phyloP scores from a whole-genome alignment of 768 basidiomycete genomes.

The Pleurotus pulmonarius region DNA sequence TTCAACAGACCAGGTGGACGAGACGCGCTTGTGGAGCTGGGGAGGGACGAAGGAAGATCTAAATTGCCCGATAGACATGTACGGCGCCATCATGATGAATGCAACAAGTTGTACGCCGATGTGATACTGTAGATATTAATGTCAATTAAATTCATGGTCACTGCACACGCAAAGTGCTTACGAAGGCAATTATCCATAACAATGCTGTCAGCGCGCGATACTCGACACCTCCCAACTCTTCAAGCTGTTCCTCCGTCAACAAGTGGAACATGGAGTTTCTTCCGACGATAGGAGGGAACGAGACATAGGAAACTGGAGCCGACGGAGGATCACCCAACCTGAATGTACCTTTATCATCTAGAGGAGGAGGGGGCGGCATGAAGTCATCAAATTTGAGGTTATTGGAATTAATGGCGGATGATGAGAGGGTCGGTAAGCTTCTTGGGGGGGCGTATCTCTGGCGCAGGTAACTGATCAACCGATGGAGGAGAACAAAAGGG shows the following conservation, averaged over 20 bases:
- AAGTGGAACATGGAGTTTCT: constrained; percentile 71
- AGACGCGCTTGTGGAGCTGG: constrained; percentile 48
- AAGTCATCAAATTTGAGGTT: neutral
- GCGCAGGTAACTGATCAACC: neutral
- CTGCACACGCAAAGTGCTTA: constrained; percentile 23
- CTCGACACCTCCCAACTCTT: constrained; percentile 95
- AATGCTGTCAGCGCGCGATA: constrained; percentile 81
- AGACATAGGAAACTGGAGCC: constrained; percentile 71
- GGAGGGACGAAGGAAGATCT: constrained; percentile 55
- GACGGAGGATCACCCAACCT: constrained; percentile 14
- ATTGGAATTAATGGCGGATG: neutral
- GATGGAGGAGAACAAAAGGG: neutral
- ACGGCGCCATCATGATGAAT: constrained; percentile 80
- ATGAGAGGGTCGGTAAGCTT: neutral
- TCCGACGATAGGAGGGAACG: constrained; percentile 80
- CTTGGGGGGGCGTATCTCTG: neutral
- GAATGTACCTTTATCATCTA: neutral
- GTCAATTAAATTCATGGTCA: neutral
- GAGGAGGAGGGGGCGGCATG: neutral
- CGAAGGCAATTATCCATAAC: constrained; percentile 74
- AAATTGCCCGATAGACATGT: constrained; percentile 65
- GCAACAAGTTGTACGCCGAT: constrained; percentile 64
- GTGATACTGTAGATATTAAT: constrained; percentile 59
- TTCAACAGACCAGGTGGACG: constrained; percentile 58
- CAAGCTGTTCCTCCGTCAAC: constrained; percentile 80